These are phyloP conservation scores for Pseudonitzschia pungens DNA, from an alignment of 108 stramenopile genomes.

Conservation along the genomic window DNA sequence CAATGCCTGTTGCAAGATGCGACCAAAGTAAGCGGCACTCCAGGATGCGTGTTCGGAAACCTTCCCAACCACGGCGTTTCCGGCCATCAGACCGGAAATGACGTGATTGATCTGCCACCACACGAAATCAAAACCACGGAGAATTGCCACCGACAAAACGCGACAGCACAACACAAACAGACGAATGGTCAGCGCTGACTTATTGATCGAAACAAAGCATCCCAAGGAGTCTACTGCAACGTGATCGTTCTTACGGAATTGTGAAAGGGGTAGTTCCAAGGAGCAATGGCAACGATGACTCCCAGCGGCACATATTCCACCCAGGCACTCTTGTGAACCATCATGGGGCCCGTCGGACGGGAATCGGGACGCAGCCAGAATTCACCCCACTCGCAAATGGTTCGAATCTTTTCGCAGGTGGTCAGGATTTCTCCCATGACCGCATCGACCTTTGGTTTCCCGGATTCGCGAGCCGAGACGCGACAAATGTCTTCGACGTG, in stretches of 20 bases:
- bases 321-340: slow-evolving; percentile 94
- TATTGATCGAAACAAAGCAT: background rate
- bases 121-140: background rate
- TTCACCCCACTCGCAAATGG: slow-evolving; percentile 87
- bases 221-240: background rate
- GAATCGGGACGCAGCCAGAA: slow-evolving; percentile 67
- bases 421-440: slow-evolving; percentile 96
- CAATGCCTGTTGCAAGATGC: slow-evolving; percentile 80
- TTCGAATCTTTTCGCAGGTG: slow-evolving; percentile 95
- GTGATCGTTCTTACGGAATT: slow-evolving; percentile 27
- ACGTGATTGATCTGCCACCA: slow-evolving; percentile 86
- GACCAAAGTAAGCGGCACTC: slow-evolving; percentile 79
- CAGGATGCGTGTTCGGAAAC: slow-evolving; percentile 94
- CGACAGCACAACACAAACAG: background rate
- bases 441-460: slow-evolving; percentile 89
- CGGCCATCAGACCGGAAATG: slow-evolving; percentile 91
- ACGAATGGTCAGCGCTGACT: background rate
- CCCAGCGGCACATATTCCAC: slow-evolving; percentile 98
- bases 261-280: slow-evolving; percentile 99
- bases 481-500: slow-evolving; percentile 90
- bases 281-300: slow-evolving; percentile 96
- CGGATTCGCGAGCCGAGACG: slow-evolving; percentile 87
- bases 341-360: slow-evolving; percentile 90
- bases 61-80: slow-evolving; percentile 97
- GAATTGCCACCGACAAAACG: background rate